Conservation (phyloP, 208 protist species). For the Acanthamoeba royreba region DNA sequence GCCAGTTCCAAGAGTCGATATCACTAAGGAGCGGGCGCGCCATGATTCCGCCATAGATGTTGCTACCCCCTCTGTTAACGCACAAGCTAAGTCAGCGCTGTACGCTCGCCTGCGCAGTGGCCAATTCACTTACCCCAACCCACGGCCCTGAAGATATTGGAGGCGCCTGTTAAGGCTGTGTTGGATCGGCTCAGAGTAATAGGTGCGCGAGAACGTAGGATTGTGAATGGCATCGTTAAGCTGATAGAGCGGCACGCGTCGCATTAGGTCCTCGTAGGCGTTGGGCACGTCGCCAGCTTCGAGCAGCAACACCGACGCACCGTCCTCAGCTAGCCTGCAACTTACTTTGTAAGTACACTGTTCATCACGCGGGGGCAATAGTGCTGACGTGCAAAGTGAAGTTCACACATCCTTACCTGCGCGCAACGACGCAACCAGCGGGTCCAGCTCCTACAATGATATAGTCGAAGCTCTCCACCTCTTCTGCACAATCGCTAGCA, state of each 20-base stretch:
- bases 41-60: not conserved
- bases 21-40: not conserved
- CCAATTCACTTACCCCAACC: not conserved
- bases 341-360: too few species aligned
- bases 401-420: too few species aligned
- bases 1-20: not conserved
- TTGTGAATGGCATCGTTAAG: not conserved
- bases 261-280: not conserved
- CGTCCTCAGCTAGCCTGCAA: not conserved
- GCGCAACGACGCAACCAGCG: constrained; percentile 74
- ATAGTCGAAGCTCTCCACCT: constrained; percentile 60
- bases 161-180: not conserved
- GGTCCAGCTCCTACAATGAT: constrained; percentile 74
- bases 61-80: not conserved
- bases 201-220: not conserved
- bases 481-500: not conserved
- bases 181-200: not conserved
- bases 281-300: constrained; percentile 39
- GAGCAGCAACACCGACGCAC: constrained; percentile 43
- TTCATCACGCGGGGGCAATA: too few species aligned
- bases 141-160: not conserved
- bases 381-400: too few species aligned
- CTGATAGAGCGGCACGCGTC: not conserved
- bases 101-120: not conserved
- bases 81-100: not conserved